Base-by-base conservation (phyloP, 768 basidiomycete species). In the Tricholoma terreum region DNA sequence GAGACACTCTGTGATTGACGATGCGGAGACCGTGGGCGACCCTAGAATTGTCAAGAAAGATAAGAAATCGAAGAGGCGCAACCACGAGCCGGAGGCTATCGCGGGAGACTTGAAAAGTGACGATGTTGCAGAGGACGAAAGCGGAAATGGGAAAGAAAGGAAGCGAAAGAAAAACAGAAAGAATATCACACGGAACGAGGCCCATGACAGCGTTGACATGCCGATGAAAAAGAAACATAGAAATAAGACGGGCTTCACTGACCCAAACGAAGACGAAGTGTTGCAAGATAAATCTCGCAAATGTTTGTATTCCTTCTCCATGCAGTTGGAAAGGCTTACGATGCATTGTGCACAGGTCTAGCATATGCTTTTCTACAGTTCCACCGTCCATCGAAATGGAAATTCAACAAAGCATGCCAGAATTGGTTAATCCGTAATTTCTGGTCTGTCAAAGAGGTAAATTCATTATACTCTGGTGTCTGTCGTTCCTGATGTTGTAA, bases 341-440 rank as follows among this genome's bases (percentile, higher is more conserved):
- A 17, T 35, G 50, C 55, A 33, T 12, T 53, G 7, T 52, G 49
- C 43, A 50, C 30, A 81, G 80, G 76, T 19, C 59, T 82, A 11
- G 70, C 70, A 33, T 87, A 87, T 64, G 85, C 82, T 1, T 84
- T 81, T 62, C 64, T 71, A n/a, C 81, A 82, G 55, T 80, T 79
- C 61, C 73, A 76, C 51, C 71, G 72, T 38, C 78, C 76, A 17
- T 64, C 71, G 5, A 71, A 69, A 52, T 89, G 87, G 88, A 90
- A 88, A 62, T 90, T 89, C 65, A 84, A 84, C 59, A 89, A 89
- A 64, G 85, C 85, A 6, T 76, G 79, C 43, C 87, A 90, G 64
- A 90, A 89, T 62, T 90, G 87, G 88, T 71, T 89, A 1, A 74
- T 88, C 56, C 80, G 86, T 10, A 84, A 89, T 60, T 58, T 85